Evolutionary conservation across 257 asterid genomes (phyloP).

Genomic region (Verbascum thapsus): DNA sequence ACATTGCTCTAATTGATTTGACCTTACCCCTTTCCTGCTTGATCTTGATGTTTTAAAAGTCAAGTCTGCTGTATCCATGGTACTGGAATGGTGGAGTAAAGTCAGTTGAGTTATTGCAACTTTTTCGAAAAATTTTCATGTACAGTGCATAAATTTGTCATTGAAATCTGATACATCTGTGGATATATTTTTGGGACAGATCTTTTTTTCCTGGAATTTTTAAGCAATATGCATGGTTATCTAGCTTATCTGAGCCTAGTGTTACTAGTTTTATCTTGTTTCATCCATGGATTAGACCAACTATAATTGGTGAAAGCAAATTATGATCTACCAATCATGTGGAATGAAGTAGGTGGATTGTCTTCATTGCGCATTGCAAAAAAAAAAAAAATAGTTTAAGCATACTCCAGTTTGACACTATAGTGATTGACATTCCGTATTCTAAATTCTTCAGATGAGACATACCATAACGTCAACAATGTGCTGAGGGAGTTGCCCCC

Average conservation of each 20-base stretch:
- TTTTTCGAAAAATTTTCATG: too few species aligned
- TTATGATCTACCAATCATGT: background rate
- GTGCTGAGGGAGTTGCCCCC: slow-evolving; percentile 95
- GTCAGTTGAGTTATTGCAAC: too few species aligned
- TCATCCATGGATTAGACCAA: background rate
- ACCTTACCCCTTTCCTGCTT: too few species aligned
- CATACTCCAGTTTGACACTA: slow-evolving; percentile 8
- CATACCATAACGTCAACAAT: slow-evolving; percentile 66
- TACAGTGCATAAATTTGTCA: too few species aligned
- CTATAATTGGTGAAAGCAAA: slow-evolving; percentile 23
- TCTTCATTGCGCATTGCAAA: too few species aligned
- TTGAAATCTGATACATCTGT: too few species aligned
- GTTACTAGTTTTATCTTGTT: slow-evolving; percentile 1
- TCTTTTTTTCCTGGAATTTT: background rate
- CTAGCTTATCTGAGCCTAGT: slow-evolving; percentile 11
- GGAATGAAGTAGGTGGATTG: too few species aligned
- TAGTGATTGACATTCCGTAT: slow-evolving; percentile 26
- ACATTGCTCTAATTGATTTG: background rate
- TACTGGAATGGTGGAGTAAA: too few species aligned
- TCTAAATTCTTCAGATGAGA: slow-evolving; percentile 57
- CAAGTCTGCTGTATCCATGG: too few species aligned
- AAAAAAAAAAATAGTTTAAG: too few species aligned
- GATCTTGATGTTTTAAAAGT: too few species aligned
- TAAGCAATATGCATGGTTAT: slow-evolving; percentile 10
- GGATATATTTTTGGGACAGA: slow-evolving; percentile 5